Base-by-base conservation (phyloP, 2,329 filamentous ascomycete species). In the Chalaropsis ovoidea region DNA sequence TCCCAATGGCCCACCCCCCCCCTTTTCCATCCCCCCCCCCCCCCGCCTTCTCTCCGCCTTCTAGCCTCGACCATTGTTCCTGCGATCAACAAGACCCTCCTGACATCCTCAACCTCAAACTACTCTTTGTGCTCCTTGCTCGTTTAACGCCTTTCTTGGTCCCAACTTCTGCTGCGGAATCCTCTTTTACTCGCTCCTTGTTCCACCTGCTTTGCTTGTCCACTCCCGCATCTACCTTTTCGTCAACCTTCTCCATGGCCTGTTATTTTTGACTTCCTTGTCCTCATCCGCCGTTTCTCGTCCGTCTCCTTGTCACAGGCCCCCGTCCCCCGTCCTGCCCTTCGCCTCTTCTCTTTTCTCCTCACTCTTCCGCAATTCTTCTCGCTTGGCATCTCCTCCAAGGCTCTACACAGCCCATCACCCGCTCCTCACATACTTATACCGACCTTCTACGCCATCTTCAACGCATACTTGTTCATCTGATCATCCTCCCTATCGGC, bases 301-400 rank as follows among this genome's bases (percentile, higher is more conserved):
- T 64, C 47, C n/a, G 17, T 56, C 35, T 64, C 31, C 61, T 47
- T 62, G 41, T 62, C 45, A 49, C 61, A 62, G 24, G 7, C 19
- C 64, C 56, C 68, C 41, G 24, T 35, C 19, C 64, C 56, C 68
- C 41, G 24, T 35, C 52, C 31, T 31, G 52, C 52, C n/a, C 17
- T 31, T 31, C 15, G 27, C 22, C 64, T 61, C 67, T 47, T 41
- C 42, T 66, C 63, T 54, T 54, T 41, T 65, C 65, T 43, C 60
- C 62, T 43, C 27, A 54, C 42, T 31, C 54, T 42, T 52, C 52
- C 39, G 22, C 58, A 52, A 65, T 47, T 63, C 68, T 61, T 41
- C 19, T 43, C 49, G 22, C 41, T 62, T 31, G 24, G 17, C 61
- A 31, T 35, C 61, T 35, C 24, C 6, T 56, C 52, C 2, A 27